Evolutionary conservation across 768 basidiomycete species (phyloP).

Genomic region (Mycena rebaudengoi): DNA sequence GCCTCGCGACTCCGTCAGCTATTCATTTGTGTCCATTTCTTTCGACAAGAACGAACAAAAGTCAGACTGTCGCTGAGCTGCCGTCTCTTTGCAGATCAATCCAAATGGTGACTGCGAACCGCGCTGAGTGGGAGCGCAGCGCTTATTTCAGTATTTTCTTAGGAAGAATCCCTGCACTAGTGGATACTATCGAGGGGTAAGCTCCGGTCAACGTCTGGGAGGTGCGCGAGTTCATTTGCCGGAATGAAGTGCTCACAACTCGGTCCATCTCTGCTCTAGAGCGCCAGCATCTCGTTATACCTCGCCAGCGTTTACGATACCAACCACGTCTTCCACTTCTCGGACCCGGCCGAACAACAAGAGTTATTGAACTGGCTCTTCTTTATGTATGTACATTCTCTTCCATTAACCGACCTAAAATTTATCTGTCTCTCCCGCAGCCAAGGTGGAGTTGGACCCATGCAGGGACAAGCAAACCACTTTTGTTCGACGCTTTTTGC

Average conservation of each 20-base stretch:
- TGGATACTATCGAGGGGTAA: slow-evolving; percentile 2
- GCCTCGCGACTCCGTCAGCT: neutral
- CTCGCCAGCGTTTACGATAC: slow-evolving; percentile 7
- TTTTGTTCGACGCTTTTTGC: neutral
- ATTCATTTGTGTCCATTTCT: slow-evolving; percentile 1
- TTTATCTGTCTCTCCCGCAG: neutral
- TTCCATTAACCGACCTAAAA: neutral
- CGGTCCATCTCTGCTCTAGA: neutral
- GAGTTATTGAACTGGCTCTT: slow-evolving; percentile 5
- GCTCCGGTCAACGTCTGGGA: slow-evolving; percentile 8
- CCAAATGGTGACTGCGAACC: slow-evolving; percentile 10
- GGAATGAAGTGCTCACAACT: neutral
- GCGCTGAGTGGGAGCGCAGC: neutral
- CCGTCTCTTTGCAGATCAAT: slow-evolving; percentile 1
- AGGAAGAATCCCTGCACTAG: slow-evolving; percentile 8
- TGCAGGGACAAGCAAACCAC: slow-evolving; percentile 10
- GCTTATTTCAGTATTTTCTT: neutral
- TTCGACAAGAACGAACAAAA: slow-evolving; percentile 11
- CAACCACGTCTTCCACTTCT: slow-evolving; percentile 9
- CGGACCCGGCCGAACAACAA: slow-evolving; percentile 7
- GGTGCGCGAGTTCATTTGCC: neutral
- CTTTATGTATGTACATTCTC: slow-evolving; percentile 4
- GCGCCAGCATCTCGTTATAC: slow-evolving; percentile 8
- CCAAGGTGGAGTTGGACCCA: slow-evolving; percentile 6
- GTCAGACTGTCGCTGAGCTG: slow-evolving; percentile 3